Evolutionary conservation across 352 stramenopile genomes (phyloP), one percentile per base, ranked within the genome.

Genomic region (Pythium brachiatum): DNA sequence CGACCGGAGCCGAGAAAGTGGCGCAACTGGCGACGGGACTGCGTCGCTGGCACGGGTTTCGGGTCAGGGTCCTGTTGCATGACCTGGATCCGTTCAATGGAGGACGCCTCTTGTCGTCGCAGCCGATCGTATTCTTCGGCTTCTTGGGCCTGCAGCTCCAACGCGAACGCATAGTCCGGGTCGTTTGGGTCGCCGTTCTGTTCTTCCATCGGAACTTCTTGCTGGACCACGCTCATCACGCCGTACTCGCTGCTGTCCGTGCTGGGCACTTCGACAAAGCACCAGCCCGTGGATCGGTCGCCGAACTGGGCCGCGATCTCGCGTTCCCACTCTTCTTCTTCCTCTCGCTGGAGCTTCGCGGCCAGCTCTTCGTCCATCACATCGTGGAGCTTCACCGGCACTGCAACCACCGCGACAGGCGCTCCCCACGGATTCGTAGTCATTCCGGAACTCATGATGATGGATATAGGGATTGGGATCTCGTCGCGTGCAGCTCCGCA

Each of bases 341-440:
- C 81, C 55, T 90, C 81, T 41, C 70, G 78, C 72, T 90, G 81
- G 25, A 90, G 75, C 60, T 85, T 90, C 54, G 65, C 72, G 25
- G 79, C 79, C 55, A 90, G 66, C 66, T 90, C 79, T 62, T 86
- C 79, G 60, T 86, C 81, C 77, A 90, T 88, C 56, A 90, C 78
- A 48, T 86, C 72, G 55, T 79, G 71, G 27, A 90, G 69, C 41
- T 78, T 85, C n/a, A 87, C 67, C 27, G 74, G 62, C 47, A 48
- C 44, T 21, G 60, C 36, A 6, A 53, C 26, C 25, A 60, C 57
- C 15, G 64, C 57, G 4, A 70, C 60, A 7, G 75, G 64, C 26
- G 75, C 38, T 20, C 73, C 73, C 73, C 73, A 80, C 32, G 73
- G 62, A 48, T 76, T 77, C 16, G 44, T 38, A 29, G 50, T 73